Evolutionary conservation across 2,329 filamentous ascomycete genomes (phyloP).

Genomic region (Scedosporium aurantiacum): DNA sequence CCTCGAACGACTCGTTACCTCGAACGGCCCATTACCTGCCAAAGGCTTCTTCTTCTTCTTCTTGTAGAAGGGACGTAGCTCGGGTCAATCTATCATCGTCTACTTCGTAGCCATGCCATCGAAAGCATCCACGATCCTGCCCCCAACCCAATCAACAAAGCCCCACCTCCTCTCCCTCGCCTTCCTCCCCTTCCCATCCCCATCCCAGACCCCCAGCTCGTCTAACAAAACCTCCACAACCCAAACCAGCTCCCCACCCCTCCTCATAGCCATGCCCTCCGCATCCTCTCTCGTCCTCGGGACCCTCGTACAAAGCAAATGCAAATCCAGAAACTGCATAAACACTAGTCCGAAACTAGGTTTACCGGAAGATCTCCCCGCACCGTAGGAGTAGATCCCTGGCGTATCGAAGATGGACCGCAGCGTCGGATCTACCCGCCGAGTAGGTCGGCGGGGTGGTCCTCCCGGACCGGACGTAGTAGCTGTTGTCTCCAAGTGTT

Average conservation of each 20-base stretch:
- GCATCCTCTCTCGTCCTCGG: slow-evolving; percentile 29
- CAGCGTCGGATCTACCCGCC: slow-evolving; percentile 30
- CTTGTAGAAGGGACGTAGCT: too few species aligned
- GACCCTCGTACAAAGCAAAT: slow-evolving; percentile 37
- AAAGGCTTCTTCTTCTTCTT: too few species aligned
- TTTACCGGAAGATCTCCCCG: slow-evolving; percentile 24
- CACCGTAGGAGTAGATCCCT: slow-evolving; percentile 13
- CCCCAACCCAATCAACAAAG: slow-evolving; percentile 30
- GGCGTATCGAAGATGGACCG: slow-evolving; percentile 37
- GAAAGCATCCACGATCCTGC: slow-evolving; percentile 29
- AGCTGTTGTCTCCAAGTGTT: neutral
- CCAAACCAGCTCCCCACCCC: slow-evolving; percentile 20
- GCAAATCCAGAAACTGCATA: slow-evolving; percentile 40
- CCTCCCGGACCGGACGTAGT: neutral
- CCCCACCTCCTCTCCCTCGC: slow-evolving; percentile 44
- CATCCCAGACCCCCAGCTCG: slow-evolving; percentile 34
- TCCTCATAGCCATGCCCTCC: slow-evolving; percentile 15
- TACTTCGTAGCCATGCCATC: slow-evolving; percentile 6
- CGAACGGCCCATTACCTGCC: too few species aligned
- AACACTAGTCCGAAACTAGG: slow-evolving; percentile 45
- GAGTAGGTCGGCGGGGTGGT: neutral
- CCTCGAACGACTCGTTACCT: too few species aligned
- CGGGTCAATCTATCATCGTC: neutral
- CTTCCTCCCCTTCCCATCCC: slow-evolving; percentile 9
- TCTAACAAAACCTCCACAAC: slow-evolving; percentile 42